Evolutionary conservation across 805 yeast species (phyloP).

Genomic region (Debaryomyces hansenii): DNA sequence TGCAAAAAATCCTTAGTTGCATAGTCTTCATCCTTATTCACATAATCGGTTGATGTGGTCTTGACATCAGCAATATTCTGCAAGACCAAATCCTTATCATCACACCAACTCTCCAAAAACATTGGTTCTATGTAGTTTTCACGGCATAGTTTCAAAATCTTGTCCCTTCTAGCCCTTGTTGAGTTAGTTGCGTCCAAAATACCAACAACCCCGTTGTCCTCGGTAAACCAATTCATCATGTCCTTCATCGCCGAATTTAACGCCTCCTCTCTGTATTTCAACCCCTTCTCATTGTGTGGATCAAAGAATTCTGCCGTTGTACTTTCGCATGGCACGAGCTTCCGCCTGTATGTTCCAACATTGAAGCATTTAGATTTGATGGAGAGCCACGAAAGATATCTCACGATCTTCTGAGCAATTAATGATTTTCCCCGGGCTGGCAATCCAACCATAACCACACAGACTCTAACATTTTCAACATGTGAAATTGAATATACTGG

Average conservation of each 20-base stretch:
- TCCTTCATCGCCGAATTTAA: constrained; percentile 71
- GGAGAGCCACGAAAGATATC: constrained; percentile 90
- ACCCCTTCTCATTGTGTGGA: constrained; percentile 62
- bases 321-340: constrained; percentile 48
- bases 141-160: constrained; percentile 61
- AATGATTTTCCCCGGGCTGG: constrained; percentile 94
- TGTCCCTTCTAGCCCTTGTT: constrained; percentile 67
- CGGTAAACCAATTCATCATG: constrained; percentile 82
- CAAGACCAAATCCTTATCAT: constrained; percentile 73
- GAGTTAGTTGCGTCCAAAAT: constrained; percentile 93
- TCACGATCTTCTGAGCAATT: constrained; percentile 90
- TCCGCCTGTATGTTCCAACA: constrained; percentile 82
- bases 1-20: constrained; percentile 72
- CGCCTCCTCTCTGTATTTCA: constrained; percentile 64
- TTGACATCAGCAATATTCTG: constrained; percentile 85
- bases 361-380: constrained; percentile 85
- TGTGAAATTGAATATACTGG: constrained; percentile 59
- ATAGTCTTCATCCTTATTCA: constrained; percentile 62
- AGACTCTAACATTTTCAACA: constrained; percentile 71
- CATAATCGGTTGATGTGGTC: constrained; percentile 82
- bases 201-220: constrained; percentile 84
- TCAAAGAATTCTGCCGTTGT: constrained; percentile 81
- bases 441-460: constrained; percentile 86
- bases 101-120: constrained; percentile 90
- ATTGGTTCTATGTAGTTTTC: constrained; percentile 78